Evolutionary conservation across 768 basidiomycete species (phyloP).

Genomic region (Collybiopsis confluens): DNA sequence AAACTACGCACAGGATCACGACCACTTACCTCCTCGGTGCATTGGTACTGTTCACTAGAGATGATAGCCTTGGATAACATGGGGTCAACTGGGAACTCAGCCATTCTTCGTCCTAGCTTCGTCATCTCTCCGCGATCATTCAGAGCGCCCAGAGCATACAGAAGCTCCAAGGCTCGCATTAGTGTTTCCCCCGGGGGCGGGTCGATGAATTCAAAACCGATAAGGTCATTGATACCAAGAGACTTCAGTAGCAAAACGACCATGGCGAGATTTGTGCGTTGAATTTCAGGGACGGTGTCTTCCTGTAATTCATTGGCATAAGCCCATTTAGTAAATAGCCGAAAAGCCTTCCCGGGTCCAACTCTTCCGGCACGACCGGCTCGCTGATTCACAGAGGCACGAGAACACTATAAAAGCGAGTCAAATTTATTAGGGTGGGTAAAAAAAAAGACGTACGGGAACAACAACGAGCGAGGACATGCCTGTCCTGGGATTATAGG

Average conservation of each 20-base stretch:
- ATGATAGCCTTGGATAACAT: constrained; percentile 97
- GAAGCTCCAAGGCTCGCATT: constrained; percentile 87
- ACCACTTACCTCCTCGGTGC: constrained; percentile 85
- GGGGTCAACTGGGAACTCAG: constrained; percentile 98
- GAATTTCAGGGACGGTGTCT: constrained; percentile 97
- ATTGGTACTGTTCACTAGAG: constrained; percentile 87
- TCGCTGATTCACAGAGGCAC: constrained; percentile 95
- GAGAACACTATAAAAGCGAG: constrained; percentile 83
- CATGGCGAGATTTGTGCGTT: constrained; percentile 96
- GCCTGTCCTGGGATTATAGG: constrained; percentile 96
- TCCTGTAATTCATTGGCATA: constrained; percentile 93
- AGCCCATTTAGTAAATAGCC: constrained; percentile 99
- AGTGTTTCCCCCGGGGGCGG: constrained; percentile 97
- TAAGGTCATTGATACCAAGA: constrained; percentile 95
- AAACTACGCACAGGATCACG: background rate
- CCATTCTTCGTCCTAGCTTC: constrained; percentile 96
- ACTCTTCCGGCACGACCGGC: constrained; percentile 97
- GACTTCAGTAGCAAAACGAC: constrained; percentile 95
- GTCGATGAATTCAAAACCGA: constrained; percentile 98
- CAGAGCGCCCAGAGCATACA: constrained; percentile 94
- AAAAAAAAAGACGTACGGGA: constrained; percentile 48
- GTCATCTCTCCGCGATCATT: constrained; percentile 97
- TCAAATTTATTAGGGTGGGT: background rate
- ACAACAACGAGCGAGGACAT: constrained; percentile 97
- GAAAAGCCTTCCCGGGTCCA: constrained; percentile 96